Evolutionary conservation across 225 moss, liverwort and hornwort genomes (phyloP).

Genomic region (Bryum argenteum): DNA sequence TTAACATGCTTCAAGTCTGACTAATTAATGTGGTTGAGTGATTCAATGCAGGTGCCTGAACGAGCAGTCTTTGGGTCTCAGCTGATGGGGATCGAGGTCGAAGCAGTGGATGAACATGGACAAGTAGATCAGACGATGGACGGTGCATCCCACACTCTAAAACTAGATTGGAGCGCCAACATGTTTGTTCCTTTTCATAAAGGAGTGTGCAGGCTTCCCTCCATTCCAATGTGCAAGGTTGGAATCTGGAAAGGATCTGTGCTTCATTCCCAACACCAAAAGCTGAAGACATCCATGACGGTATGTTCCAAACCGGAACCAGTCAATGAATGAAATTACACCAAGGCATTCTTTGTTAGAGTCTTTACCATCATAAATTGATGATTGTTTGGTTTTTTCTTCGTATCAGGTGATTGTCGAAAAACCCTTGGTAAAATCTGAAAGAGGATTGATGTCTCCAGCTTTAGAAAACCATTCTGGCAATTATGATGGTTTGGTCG

Average conservation of each 20-base stretch:
- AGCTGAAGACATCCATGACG: constrained; percentile 19
- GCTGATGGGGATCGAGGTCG: constrained; percentile 26
- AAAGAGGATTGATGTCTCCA: background rate
- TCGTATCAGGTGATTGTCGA: constrained; percentile 36
- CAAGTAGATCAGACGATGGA: constrained; percentile 39
- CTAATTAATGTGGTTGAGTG: background rate
- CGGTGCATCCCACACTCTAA: constrained; percentile 26
- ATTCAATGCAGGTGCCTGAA: constrained; percentile 24
- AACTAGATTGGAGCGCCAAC: constrained; percentile 31
- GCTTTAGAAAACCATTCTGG: background rate
- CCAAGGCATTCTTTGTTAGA: background rate
- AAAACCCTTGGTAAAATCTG: background rate
- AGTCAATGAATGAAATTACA: background rate
- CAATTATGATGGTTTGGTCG: background rate
- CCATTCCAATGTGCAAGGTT: constrained; percentile 16
- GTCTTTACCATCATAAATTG: background rate
- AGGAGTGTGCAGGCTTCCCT: constrained; percentile 40
- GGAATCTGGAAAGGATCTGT: constrained; percentile 37
- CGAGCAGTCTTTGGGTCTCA: constrained; percentile 14
- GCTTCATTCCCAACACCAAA: constrained; percentile 24
- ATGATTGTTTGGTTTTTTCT: background rate
- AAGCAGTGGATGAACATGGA: constrained; percentile 39
- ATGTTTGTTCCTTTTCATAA: constrained; percentile 24
- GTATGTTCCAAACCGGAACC: constrained; percentile 23
- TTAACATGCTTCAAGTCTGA: background rate